Base-by-base conservation (phyloP, 1,284 basidiomycete species). In the Golubevia pallescens region DNA sequence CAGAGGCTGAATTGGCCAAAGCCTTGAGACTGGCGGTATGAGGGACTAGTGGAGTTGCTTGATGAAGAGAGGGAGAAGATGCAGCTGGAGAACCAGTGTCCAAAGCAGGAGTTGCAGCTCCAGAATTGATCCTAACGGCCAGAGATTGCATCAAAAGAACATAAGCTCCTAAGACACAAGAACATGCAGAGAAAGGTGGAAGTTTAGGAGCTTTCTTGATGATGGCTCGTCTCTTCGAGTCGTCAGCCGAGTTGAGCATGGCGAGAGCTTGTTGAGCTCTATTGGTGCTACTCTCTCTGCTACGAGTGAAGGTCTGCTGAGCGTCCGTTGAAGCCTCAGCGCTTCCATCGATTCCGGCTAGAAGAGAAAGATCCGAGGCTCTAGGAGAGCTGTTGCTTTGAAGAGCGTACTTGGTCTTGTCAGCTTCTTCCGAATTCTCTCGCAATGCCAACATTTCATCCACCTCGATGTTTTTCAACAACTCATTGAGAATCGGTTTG, bases 111-210 rank as follows among this genome's bases (percentile, higher is more conserved):
- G 42, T 48, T 10, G 42, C 42, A 48, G 42, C 71, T 0, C 70
- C 67, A 0, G 73, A 66, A 0, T 70, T 68, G 21, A 78, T 67
- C 57, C 75, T 72, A 8, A 71, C 75, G 19, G 75, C 71, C 20
- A 78, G 70, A 16, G 74, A 77, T 58, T 74, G 70, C 76, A 78
- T 78, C 32, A 78, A 64, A 57, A 72, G 55, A 16, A 74, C 74
- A 62, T 78, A 78, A 1, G 76, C 74, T 1, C 70, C 75, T 2
- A 78, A 67, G 8, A 78, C 76, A 14, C 73, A 69, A 57, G 74
- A 76, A 65, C 76, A 78, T 16, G 74, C 74, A 38, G 74, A 74
- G 54, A 72, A 77, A 0, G 76, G 76, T 3, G 76, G 76, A 21
- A 78, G 67, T 16, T 66, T 65, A 2, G 76, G 76, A 1, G 74